Base-by-base conservation (phyloP, 1,139 yeast genomes). In the Candida smagusa region DNA sequence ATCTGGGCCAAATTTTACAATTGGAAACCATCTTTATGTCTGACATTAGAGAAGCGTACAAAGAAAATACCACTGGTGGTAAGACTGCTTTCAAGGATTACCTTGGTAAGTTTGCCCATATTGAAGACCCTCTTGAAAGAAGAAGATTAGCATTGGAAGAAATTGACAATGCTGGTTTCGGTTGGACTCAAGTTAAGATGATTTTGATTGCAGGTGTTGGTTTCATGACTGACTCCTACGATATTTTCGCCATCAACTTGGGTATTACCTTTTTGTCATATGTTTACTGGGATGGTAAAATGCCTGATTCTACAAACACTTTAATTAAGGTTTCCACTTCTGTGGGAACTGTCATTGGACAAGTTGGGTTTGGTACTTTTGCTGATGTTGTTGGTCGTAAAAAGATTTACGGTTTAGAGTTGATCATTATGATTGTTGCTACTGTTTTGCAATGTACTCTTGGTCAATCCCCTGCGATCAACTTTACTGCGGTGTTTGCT, bases 261-360 rank as follows among this genome's bases (percentile, higher is more conserved):
- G 90, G 87, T 59, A 65, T 84, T 35, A 56, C 88, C 39, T 84
- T 85, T 87, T 67, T 86, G 75, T 58, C 77, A 29, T 79, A 81
- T 53, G 95, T 82, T 39, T 84, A 63, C 71, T 86, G 92, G 90
- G 68, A 63, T 22, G 83, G 81, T 44, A 67, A 68, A 33, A 73
- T 76, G 31, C 94, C 95, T 35, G 56, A 74, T 35, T 79, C 94
- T 34, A 82, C 92, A 41, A 62, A 67, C 41, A 86, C 95, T 37
- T 70, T 87, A 51, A 65, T 88, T 48, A 88, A 88, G 66, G 92
- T 85, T 37, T 84, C 95, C 36, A 87, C 96, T 30, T 86, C 96
- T 37, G 90, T 87, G 41, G 97, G 97, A 70, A 89, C 96, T 34
- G 95, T 89, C 50, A 76, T 85, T 54, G 97, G 97, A 53, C 97